Evolutionary conservation across 2,329 filamentous ascomycete genomes (phyloP).

Genomic region (Reticulascus tulasneorum): DNA sequence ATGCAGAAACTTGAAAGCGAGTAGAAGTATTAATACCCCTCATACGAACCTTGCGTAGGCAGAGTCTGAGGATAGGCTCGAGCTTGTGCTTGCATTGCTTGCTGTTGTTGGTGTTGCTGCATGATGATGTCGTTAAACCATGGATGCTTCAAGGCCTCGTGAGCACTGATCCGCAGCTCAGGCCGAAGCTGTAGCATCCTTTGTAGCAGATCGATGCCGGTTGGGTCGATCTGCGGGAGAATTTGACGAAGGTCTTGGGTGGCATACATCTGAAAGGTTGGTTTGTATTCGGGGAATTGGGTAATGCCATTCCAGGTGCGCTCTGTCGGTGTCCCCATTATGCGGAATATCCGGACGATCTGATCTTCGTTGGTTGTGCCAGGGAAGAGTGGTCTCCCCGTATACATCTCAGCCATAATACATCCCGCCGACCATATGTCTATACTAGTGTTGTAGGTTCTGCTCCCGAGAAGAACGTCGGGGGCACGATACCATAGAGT

Average conservation of each 20-base stretch:
- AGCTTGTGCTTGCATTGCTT: conserved; percentile 38
- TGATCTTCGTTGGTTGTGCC: conserved; percentile 99
- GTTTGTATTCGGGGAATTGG: conserved; percentile 96
- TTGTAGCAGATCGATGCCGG: conserved; percentile 81
- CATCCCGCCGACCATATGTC: conserved; percentile 99
- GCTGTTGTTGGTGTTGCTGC: conserved; percentile 46
- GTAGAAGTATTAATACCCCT: conserved; percentile 16
- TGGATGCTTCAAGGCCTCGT: conserved; percentile 80
- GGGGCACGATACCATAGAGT: conserved; percentile 97
- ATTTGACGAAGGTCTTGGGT: conserved; percentile 87
- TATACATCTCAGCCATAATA: conserved; percentile 99
- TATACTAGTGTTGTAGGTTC: conserved; percentile 99
- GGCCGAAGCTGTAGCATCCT: conserved; percentile 91
- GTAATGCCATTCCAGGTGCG: conserved; percentile 93
- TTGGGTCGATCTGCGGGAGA: conserved; percentile 81
- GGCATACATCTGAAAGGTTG: conserved; percentile 88
- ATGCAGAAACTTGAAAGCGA: too few relatives aligned
- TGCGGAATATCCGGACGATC: conserved; percentile 91
- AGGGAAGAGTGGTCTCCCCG: conserved; percentile 89
- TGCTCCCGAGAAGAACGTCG: conserved; percentile 86
- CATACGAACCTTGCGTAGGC: conserved; percentile 29
- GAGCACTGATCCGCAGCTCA: conserved; percentile 84
- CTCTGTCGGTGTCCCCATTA: conserved; percentile 97
- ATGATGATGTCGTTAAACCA: conserved; percentile 81
- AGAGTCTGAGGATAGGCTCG: conserved; percentile 35